Evolutionary conservation across 1,284 basidiomycete genomes (phyloP), one percentile per base, ranked within the genome.

Genomic region (Cystobasidiaceae sp.): DNA sequence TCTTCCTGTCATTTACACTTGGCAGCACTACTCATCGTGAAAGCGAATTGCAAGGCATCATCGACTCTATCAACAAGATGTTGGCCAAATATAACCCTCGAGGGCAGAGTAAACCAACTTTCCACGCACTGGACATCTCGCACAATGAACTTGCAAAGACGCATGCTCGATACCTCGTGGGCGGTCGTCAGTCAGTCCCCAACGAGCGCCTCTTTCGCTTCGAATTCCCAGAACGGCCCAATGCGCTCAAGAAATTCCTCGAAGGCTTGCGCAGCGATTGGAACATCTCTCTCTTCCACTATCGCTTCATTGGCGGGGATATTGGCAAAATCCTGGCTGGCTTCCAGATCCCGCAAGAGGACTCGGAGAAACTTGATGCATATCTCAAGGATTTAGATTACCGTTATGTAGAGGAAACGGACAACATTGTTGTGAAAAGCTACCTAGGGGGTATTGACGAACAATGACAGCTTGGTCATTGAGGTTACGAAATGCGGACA

Each of bases 221-320:
- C 76, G 93, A 94, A 75, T 99, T 99, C 77, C 96, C 96, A 2
- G 96, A 99, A 77, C 81, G 94, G 61, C 94, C 93, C 4, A 89
- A 87, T 3, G 94, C 94, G 1, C 79, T 99, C 64, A 84, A 89
- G 49, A 90, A 89, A 72, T 99, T 98, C 80, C 80, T 97, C 69
- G 79, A 85, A 21, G 88, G 87, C 3, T 77, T 98, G 57, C 87
- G 88, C 55, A 81, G 84, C 30, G 87, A 86, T 15, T 97, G 93
- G 92, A 97, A 96, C 78, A 90, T 98, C 58, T 89, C 90, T 0
- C 78, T 98, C 68, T 98, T 97, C 81, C 96, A 98, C 77, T 98
- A 98, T 78, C 83, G 94, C 66, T 97, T 97, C 76, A 93, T 98
- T 71, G 94, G 94, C 32, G 92, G 88, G 73, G 93, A 97, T 75